Evolutionary conservation across 169 alveolate species (phyloP), one percentile per base, ranked within the genome.

Genomic region (Cryptosporidium ryanae): DNA sequence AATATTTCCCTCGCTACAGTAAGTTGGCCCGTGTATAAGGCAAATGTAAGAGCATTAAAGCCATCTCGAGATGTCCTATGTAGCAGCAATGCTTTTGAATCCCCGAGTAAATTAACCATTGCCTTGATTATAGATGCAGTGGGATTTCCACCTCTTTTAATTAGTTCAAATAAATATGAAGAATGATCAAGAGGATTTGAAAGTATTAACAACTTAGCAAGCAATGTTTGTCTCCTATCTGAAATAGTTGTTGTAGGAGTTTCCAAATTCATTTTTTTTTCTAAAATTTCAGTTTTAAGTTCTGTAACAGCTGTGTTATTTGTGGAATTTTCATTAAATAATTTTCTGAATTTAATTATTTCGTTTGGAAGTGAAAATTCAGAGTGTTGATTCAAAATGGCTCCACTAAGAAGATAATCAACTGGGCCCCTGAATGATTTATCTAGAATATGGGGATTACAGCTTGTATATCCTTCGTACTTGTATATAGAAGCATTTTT

Each of bases 61-160:
- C 87, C 87, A 59, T 76, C 87, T 61, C 87, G 27, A 27, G 87
- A 76, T 23, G 71, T 76, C 27, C 64, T 55, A 38, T 76, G 87
- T 5, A 76, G 64, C 25, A 76, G 25, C 2, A 76, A 71, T 15
- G 31, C 57, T 21, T 27, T 76, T 4, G 87, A 61, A 2, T 48
- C 87, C 12, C 71, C 71, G 8, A 76, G 46, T 43, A 29, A 76
- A 46, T 61, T 76, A 8, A 76, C 71, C 87, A 76, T 76, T 15
- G 68, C 71, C 12, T 76, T 76, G 8, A 76, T 54, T 21, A 70
- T 55, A 48, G 70, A 38, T 4, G 50, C 76, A 10, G 87, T 76
- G 23, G 76, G 76, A 21, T 55, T 76, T 52, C 76, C 87, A n/a
- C 87, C 76, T 23, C 44, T 76, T 59, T 61, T 55, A 13, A 76